Base-by-base conservation (phyloP, 1,284 basidiomycete genomes). In the Entoloma clypeatum region DNA sequence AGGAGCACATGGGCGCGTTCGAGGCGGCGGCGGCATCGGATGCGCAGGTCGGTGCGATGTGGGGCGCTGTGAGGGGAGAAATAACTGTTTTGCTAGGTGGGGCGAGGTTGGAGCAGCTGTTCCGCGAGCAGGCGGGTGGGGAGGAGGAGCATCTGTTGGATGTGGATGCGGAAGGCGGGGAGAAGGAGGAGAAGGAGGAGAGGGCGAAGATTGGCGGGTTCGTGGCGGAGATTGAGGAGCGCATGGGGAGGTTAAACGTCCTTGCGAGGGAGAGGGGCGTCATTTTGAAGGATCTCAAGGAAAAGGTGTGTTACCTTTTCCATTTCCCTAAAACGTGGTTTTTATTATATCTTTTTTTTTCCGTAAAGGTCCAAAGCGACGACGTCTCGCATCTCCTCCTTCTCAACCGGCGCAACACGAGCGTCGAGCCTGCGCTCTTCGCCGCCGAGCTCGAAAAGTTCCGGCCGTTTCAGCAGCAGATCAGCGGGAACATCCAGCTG, bases 371-470 rank as follows among this genome's bases (percentile, higher is more conserved):
- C 33, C 96, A 97, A 77, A 74, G 76, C 21, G 96, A 99, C 64
- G 96, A 99, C 55, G 95, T 99, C 7, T 98, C 94, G 0, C 92
- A 96, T 58, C 72, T 97, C 1, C 77, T 99, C 1, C 78, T 99
- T 2, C 77, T 98, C 39, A 96, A 97, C 59, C 81, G 92, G 10
- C 85, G 93, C 11, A 86, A 92, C 47, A 77, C 80, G 18, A 81
- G 82, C 26, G 85, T 89, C 3, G 92, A 98, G 53, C 84, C 88
- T 0, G 77, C 89, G 1, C 72, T 98, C 11, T 98, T 98, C 55
- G 89, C 92, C 0, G 77, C 84, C 5, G 94, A 98, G 62, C 77
- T 98, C 11, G 94, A 97, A 62, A 98, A 98, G 65, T 98, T 97
- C 71, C 75, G 80, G 16, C 90, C 93, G 1, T 93, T 91, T 58